These are phyloP conservation scores for Fusarium mundagurra DNA, from an alignment of 2,329 filamentous ascomycete species.

Conservation along the genomic window DNA sequence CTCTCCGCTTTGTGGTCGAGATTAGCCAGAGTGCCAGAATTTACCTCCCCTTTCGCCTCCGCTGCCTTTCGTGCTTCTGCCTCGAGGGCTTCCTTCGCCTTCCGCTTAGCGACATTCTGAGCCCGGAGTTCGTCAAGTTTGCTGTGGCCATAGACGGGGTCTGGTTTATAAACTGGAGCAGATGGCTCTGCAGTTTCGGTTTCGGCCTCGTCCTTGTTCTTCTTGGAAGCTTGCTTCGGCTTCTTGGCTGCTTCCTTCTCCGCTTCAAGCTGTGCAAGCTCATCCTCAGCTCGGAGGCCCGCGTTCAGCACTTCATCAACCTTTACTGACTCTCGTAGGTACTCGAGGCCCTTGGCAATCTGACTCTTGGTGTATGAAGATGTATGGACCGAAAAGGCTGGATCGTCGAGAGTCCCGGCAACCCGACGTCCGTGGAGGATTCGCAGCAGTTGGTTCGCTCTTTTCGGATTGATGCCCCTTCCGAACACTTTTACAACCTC, in stretches of 20 bases:
- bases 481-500: constrained; percentile 64
- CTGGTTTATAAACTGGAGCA: constrained; percentile 45
- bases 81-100: constrained; percentile 57
- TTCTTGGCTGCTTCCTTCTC: constrained; percentile 42
- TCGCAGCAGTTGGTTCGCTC: constrained; percentile 64
- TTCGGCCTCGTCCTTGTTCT: constrained; percentile 37
- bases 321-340: constrained; percentile 63
- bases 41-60: constrained; percentile 53
- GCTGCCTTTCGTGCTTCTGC: constrained; percentile 54
- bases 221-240: constrained; percentile 31
- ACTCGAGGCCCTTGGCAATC: constrained; percentile 59
- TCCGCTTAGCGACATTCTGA: constrained; percentile 59
- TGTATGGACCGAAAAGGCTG: constrained; percentile 60
- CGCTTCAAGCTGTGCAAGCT: constrained; percentile 64
- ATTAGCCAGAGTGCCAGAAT: constrained; percentile 55
- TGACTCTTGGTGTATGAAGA: constrained; percentile 54
- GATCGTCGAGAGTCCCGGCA: constrained; percentile 71
- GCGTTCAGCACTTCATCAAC: constrained; percentile 71
- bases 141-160: constrained; percentile 67
- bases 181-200: not conserved
- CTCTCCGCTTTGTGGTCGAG: constrained; percentile 49
- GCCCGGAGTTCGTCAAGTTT: constrained; percentile 67
- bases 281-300: constrained; percentile 69
- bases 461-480: constrained; percentile 52
- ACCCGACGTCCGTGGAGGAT: constrained; percentile 72